A percentile compares a stretch with the other conserved stretches of the same genome.
Evolutionary conservation across 2,329 filamentous ascomycete species (phyloP).

Genomic region (Aspergillus novoparasiticus): DNA sequence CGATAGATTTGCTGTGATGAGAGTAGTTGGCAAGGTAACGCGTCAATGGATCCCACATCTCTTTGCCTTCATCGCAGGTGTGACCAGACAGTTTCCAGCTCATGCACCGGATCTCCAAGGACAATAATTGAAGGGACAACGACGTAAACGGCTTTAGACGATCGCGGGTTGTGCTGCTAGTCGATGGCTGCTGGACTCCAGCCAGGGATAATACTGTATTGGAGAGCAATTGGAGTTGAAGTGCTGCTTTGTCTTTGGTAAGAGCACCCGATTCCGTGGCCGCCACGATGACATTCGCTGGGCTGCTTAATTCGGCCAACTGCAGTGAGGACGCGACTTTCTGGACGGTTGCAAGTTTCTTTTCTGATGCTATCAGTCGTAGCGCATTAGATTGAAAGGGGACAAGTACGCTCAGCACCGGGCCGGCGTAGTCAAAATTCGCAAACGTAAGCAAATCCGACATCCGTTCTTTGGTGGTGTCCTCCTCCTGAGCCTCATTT

Average conservation of each 20-base stretch:
- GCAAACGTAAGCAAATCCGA: conserved; percentile 41
- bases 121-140: conserved; percentile 44
- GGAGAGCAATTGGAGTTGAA: conserved; percentile 49
- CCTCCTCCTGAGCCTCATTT: conserved; percentile 27
- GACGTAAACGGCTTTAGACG: conserved; percentile 32
- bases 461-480: conserved; percentile 37
- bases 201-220: conserved; percentile 43
- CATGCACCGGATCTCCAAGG: conserved; percentile 43
- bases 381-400: conserved; percentile 45
- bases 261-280: conserved; percentile 41
- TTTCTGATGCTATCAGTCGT: conserved; percentile 39
- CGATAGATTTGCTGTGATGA: conserved; percentile 35
- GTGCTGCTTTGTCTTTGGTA: conserved; percentile 42
- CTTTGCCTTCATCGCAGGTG: conserved; percentile 42
- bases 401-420: conserved; percentile 37
- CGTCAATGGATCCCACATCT: conserved; percentile 47
- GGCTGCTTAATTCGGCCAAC: conserved; percentile 39
- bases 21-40: conserved; percentile 42
- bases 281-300: conserved; percentile 41
- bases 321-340: conserved; percentile 35
- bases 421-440: conserved; percentile 28
- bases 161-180: conserved; percentile 22
- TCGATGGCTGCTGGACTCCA: conserved; percentile 19
- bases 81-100: conserved; percentile 48
- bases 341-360: conserved; percentile 34